Base-by-base conservation (phyloP, 2,329 filamentous ascomycete species). In the Fusarium burgessii region DNA sequence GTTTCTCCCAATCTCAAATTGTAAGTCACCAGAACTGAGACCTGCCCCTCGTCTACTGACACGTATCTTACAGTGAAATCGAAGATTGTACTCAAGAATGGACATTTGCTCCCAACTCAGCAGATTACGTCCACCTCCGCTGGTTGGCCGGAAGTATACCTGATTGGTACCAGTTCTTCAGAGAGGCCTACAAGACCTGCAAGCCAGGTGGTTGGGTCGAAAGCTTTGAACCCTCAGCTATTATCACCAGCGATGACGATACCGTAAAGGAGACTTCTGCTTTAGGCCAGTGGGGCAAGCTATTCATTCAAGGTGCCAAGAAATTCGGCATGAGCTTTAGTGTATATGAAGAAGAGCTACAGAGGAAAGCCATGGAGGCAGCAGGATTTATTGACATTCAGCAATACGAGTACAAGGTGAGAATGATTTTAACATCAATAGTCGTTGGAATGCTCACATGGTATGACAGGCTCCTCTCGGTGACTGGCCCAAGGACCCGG, bases 31-130 rank as follows among this genome's bases (percentile, higher is more conserved):
- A 1, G 27, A 20, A 29, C 9, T 1, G 40, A 10, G 10, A 9
- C 20, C 6, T 7, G 17, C 5, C 25, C 10, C 5, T 20, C 1
- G 7, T 4, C 8, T 38, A 27, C 35, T 61, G 20, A 61, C 17
- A 13, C 6, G 5, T 11, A 4, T 5, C 12, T 2, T 3, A 7
- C 4, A 61, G 58, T 41, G 58, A 61, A 20, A 61, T 61, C 1
- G 58, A 61, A 29, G 58, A 61, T 15, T 61, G 58, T 14, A 61
- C 58, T 8, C 58, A 58, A 15, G 58, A 61, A 8, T 61, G 58
- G 58, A 61, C 58, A 29, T 58, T 61, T 38, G 35, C 58, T 3
- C 29, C 51, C 13, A 23, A 61, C 10, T 61, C 58, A 13, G 58
- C 18, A 7, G 58, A 61, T 12, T 61, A 61, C 14, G 47, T 61